phyloP scores from a whole-genome alignment of 371 early-diverging fungal genomes.

The Mucor ambiguus region DNA sequence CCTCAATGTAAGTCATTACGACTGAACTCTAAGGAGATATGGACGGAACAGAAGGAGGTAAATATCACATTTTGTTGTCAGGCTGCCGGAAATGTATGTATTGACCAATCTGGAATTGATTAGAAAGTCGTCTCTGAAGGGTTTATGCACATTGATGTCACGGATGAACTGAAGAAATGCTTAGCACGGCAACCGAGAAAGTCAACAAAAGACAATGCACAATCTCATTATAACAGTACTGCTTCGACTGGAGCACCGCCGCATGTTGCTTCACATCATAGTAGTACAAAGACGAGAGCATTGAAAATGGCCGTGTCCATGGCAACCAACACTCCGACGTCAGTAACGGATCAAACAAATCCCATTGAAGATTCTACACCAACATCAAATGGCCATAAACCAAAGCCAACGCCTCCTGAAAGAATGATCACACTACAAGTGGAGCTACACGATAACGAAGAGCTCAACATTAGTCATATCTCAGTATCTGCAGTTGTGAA shows the following conservation, averaged over 20 bases:
- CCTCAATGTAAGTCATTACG: constrained; percentile 20
- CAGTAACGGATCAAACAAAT: neutral
- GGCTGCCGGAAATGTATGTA: neutral
- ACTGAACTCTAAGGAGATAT: constrained; percentile 16
- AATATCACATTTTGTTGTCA: neutral
- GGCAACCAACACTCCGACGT: neutral
- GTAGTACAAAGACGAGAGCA: neutral
- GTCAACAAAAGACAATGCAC: neutral
- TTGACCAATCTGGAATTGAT: neutral
- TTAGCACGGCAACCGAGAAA: neutral
- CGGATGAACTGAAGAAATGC: constrained; percentile 2
- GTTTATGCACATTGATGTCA: constrained; percentile 31
- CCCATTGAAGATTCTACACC: neutral
- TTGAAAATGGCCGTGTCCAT: neutral
- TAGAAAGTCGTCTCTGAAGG: constrained; percentile 19
- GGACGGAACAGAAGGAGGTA: constrained; percentile 16
- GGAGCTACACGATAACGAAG: constrained; percentile 20
- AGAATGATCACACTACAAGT: constrained; percentile 5
- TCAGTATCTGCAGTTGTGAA: constrained; percentile 24
- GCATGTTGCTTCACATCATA: neutral
- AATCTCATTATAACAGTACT: neutral
- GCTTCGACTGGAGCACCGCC: neutral
- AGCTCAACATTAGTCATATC: constrained; percentile 27
- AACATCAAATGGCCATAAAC: neutral
- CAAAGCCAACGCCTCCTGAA: neutral